Percentiles rank a stretch among this genome's conserved stretches.
phyloP scores from a whole-genome alignment of 2,329 filamentous ascomycete genomes.

The Arthroderma sp. region DNA sequence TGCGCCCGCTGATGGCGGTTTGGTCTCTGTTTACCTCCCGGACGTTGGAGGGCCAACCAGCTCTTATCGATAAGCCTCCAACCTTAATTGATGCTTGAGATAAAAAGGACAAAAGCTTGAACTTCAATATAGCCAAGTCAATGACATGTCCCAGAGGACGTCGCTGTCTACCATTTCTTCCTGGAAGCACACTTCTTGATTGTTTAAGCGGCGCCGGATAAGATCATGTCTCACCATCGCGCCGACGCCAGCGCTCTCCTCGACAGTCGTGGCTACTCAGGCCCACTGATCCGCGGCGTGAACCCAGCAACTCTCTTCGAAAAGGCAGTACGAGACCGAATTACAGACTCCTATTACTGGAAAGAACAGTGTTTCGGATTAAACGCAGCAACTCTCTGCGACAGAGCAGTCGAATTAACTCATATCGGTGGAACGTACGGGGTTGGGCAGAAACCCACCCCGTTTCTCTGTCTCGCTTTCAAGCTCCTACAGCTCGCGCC shows the following conservation, averaged over 20 bases:
- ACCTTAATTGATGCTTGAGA: neutral
- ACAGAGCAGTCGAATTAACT: conserved; percentile 72
- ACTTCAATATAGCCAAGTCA: too few relatives aligned
- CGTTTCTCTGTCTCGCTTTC: conserved; percentile 88
- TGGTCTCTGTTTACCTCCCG: conserved; percentile 20
- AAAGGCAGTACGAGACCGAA: conserved; percentile 88
- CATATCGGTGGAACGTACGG: conserved; percentile 86
- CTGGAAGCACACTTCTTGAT: neutral
- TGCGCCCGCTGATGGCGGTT: neutral
- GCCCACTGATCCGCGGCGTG: conserved; percentile 68
- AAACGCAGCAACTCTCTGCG: conserved; percentile 68
- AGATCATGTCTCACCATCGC: conserved; percentile 45
- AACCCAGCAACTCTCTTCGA: conserved; percentile 95
- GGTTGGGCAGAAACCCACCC: conserved; percentile 66
- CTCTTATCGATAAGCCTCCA: conserved; percentile 26
- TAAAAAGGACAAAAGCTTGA: neutral
- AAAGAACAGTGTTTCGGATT: conserved; percentile 97
- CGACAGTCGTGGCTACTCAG: conserved; percentile 76
- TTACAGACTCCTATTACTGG: conserved; percentile 93
- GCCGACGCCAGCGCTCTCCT: conserved; percentile 68
- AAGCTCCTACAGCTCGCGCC: conserved; percentile 86
- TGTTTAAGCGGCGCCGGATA: neutral
- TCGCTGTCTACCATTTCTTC: too few relatives aligned
- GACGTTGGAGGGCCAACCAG: conserved; percentile 26
- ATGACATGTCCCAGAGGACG: too few relatives aligned